A percentile compares a stretch with the other conserved stretches of the same genome.
phyloP scores from a whole-genome alignment of 176 grass and related monocot species.

The Luzula sylvatica region DNA sequence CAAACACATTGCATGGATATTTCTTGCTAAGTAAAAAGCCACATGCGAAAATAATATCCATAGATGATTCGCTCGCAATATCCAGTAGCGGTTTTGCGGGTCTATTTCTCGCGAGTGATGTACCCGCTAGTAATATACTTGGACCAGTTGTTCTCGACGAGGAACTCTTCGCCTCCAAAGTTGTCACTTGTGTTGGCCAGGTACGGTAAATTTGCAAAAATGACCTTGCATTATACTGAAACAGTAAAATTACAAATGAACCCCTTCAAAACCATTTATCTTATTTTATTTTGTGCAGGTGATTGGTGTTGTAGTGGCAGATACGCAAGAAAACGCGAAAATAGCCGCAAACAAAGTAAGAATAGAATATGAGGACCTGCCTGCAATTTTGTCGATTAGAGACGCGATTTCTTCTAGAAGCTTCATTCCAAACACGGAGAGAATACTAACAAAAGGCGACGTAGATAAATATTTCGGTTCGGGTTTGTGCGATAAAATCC shows the following conservation, averaged over 20 bases:
- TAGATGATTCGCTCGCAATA: constrained; percentile 75
- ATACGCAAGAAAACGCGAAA: constrained; percentile 95
- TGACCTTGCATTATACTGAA: constrained; percentile 21
- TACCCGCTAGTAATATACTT: constrained; percentile 62
- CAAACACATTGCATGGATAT: constrained; percentile 82
- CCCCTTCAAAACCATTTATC: no score
- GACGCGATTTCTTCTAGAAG: constrained; percentile 59
- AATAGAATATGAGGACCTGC: constrained; percentile 70
- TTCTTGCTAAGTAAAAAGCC: constrained; percentile 83
- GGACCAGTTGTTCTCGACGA: constrained; percentile 62
- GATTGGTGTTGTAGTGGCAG: constrained; percentile 87
- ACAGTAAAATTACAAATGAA: no score
- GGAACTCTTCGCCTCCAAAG: constrained; percentile 79
- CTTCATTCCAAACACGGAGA: constrained; percentile 74
- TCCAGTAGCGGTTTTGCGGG: constrained; percentile 70
- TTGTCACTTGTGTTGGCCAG: constrained; percentile 98
- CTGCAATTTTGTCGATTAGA: constrained; percentile 73
- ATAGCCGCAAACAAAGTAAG: constrained; percentile 62
- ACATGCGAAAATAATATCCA: constrained; percentile 69
- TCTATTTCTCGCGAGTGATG: constrained; percentile 65
- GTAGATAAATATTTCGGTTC: constrained; percentile 62
- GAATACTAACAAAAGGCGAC: constrained; percentile 62
- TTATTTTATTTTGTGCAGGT: constrained; percentile 57
- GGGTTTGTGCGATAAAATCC: constrained; percentile 46
- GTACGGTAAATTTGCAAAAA: constrained; percentile 32